These are phyloP conservation scores for Pichia sp. DNA, from an alignment of 1,139 yeast genomes.

Conservation along the genomic window DNA sequence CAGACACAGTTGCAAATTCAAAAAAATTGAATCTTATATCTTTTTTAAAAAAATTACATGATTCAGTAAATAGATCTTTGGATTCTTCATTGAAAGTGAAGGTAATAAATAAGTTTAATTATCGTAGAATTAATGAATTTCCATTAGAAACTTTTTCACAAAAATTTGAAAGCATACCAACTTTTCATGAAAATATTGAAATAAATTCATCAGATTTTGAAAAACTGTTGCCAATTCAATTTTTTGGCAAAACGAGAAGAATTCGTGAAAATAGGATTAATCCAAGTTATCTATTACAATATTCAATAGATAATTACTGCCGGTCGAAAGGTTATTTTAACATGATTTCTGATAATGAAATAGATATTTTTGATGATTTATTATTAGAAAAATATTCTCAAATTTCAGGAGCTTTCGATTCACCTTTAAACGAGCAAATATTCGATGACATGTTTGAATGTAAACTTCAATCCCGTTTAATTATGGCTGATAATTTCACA, in stretches of 20 bases:
- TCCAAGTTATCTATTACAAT: conserved; percentile 39
- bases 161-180: conserved; percentile 4
- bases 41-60: conserved; percentile 2
- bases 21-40: background rate
- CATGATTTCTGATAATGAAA: conserved; percentile 31
- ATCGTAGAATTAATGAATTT: conserved; percentile 5
- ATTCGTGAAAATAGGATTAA: conserved; percentile 43
- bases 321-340: conserved; percentile 29
- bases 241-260: conserved; percentile 14
- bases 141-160: conserved; percentile 15
- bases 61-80: background rate
- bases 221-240: conserved; percentile 1
- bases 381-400: conserved; percentile 9
- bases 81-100: background rate
- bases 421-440: conserved; percentile 1
- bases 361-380: conserved; percentile 26
- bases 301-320: conserved; percentile 41
- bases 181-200: conserved; percentile 4
- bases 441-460: conserved; percentile 6
- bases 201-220: conserved; percentile 4
- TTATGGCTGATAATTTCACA: background rate
- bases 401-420: background rate
- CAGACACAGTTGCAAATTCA: too few relatives aligned
- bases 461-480: conserved; percentile 1
- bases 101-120: background rate